Conservation (phyloP, 2,329 filamentous ascomycete genomes). For the Cryphonectria nitschkei region DNA sequence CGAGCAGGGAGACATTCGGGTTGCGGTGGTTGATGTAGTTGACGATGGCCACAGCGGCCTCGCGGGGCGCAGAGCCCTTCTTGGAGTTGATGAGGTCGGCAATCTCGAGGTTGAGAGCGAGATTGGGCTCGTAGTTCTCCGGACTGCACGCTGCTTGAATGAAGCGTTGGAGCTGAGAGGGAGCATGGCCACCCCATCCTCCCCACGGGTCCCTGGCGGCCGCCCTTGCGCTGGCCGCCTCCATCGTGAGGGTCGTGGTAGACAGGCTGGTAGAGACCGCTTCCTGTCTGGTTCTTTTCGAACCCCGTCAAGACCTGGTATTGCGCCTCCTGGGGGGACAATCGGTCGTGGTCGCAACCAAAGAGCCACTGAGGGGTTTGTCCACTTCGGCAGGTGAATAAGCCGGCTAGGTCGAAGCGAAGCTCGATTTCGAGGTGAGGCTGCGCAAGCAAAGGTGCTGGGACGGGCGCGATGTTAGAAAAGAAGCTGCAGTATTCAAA, state of each 20-base stretch:
- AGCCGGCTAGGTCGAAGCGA: background rate
- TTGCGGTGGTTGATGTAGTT: slow-evolving; percentile 96
- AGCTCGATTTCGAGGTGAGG: background rate
- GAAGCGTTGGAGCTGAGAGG: slow-evolving; percentile 90
- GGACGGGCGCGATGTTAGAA: background rate
- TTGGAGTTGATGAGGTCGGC: slow-evolving; percentile 95
- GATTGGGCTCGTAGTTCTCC: slow-evolving; percentile 96
- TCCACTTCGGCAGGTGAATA: background rate
- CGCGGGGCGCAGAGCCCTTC: slow-evolving; percentile 92
- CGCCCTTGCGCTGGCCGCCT: slow-evolving; percentile 94
- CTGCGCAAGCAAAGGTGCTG: background rate
- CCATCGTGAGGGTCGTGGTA: slow-evolving; percentile 60
- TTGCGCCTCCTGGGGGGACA: background rate
- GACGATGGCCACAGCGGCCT: slow-evolving; percentile 91
- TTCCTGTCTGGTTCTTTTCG: slow-evolving; percentile 4
- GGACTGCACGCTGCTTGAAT: slow-evolving; percentile 96
- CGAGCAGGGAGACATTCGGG: slow-evolving; percentile 89
- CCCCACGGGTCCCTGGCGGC: slow-evolving; percentile 93
- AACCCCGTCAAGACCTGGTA: background rate
- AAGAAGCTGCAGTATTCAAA: background rate
- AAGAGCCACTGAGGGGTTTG: no score
- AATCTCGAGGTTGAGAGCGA: slow-evolving; percentile 95
- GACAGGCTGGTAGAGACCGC: background rate
- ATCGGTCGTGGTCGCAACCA: background rate
- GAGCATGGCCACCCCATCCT: slow-evolving; percentile 71